Conservation (phyloP, 2,329 filamentous ascomycete genomes). For the Colletotrichum agaves region DNA sequence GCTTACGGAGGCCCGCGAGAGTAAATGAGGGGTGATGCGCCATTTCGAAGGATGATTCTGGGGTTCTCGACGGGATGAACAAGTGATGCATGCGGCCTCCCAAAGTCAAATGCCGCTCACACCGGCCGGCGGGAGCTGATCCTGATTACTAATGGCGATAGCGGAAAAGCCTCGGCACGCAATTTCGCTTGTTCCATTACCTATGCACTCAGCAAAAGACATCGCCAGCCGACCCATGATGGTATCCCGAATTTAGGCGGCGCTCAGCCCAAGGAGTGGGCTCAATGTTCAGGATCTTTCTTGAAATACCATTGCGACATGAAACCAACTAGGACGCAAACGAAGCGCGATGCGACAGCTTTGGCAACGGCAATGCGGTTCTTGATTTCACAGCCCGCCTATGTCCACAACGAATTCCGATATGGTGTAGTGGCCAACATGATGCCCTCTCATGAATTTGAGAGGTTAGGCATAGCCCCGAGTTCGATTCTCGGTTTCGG, state of each 20-base stretch:
- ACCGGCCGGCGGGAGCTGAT: not conserved
- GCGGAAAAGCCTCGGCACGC: not conserved
- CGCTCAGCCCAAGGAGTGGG: too few relatives aligned
- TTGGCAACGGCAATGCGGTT: not conserved
- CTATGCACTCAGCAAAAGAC: too few relatives aligned
- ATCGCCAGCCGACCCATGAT: not conserved
- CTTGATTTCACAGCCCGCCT: not conserved
- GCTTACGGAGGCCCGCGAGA: constrained; percentile 51
- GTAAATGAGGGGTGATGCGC: constrained; percentile 55
- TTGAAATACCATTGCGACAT: too few relatives aligned
- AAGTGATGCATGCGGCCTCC: not conserved
- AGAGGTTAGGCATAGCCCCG: constrained; percentile 28
- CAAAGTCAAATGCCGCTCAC: not conserved
- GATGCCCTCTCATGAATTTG: constrained; percentile 13
- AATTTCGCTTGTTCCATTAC: not conserved
- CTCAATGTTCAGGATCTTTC: too few relatives aligned
- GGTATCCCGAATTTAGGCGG: too few relatives aligned
- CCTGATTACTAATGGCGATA: not conserved
- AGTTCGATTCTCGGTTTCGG: constrained; percentile 33
- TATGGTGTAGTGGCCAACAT: constrained; percentile 34
- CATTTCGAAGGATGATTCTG: constrained; percentile 41
- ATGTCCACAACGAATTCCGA: accelerated
- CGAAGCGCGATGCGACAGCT: too few relatives aligned
- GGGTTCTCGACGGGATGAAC: constrained; percentile 1
- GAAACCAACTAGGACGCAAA: too few relatives aligned